These are phyloP conservation scores for Ustilago hordei DNA, from an alignment of 1,284 basidiomycete genomes.

Conservation along the genomic window DNA sequence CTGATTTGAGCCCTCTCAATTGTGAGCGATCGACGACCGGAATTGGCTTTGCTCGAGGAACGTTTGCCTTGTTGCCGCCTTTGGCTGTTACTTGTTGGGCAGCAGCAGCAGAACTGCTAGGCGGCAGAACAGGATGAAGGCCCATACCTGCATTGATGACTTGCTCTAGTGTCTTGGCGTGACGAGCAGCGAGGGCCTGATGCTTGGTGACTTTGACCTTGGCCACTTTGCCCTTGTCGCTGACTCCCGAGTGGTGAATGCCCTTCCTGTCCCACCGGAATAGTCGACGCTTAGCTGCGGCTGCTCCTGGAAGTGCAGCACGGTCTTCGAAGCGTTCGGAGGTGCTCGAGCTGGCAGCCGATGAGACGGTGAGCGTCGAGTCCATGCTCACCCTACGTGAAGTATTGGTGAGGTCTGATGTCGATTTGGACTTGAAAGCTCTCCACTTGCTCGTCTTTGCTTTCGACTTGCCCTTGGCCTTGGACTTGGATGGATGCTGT, in stretches of 20 bases:
- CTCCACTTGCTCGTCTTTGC: constrained; percentile 21
- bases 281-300: constrained; percentile 38
- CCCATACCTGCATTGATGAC: constrained; percentile 61
- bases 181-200: constrained; percentile 54
- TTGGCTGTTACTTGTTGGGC: constrained; percentile 7
- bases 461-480: constrained; percentile 14
- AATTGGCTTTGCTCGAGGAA: constrained; percentile 25
- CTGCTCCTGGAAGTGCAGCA: constrained; percentile 32
- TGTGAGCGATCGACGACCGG: constrained; percentile 44
- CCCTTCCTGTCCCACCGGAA: constrained; percentile 50
- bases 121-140: constrained; percentile 36
- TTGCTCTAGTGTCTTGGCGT: constrained; percentile 60
- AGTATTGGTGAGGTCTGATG: constrained; percentile 18
- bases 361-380: constrained; percentile 16
- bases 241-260: constrained; percentile 27
- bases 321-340: constrained; percentile 18
- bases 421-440: constrained; percentile 39
- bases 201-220: constrained; percentile 55
- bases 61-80: constrained; percentile 38
- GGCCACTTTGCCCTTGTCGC: constrained; percentile 38
- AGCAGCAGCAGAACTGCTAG: constrained; percentile 19
- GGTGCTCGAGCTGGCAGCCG: constrained; percentile 10
- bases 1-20: constrained; percentile 56
- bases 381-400: constrained; percentile 28
- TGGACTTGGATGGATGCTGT: neutral